Base-by-base conservation (phyloP, 2,329 filamentous ascomycete species). In the Beauveria rudraprayagi region DNA sequence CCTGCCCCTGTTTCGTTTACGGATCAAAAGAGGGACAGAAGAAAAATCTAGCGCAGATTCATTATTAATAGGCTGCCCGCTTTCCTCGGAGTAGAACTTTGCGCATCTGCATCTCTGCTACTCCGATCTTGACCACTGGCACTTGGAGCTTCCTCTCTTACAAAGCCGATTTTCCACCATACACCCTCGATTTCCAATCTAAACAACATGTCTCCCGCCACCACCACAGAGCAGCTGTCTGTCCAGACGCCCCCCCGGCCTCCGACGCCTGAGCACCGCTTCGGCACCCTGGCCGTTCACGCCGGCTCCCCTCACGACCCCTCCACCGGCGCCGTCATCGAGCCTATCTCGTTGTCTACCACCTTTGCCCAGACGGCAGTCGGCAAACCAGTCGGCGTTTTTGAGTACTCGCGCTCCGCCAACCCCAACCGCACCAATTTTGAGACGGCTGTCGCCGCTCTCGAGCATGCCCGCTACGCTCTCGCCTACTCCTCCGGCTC, bases 381-480 rank as follows among this genome's bases (percentile, higher is more conserved):
- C 24, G 94, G 93, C 65, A 85, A 89, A 75, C 94, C 94, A 1
- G 80, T 97, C 34, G 94, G 94, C 70, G 78, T 80, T 65, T 97
- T 92, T 77, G 94, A 99, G 77, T 99, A 99, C 81, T 92, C 89
- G 59, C 86, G 94, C 64, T 95, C 90, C 70, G 86, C 90, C 65
- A 99, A 99, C 76, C 94, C 94, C 59, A 99, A 99, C 79, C 86
- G 94, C 62, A 85, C 90, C 73, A 95, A 97, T 79, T 97, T 99
- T 71, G 93, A 99, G 80, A 81, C 83, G 63, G 92, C 92, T 63
- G 85, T 99, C 62, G 94, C 94, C 41, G 90, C 92, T 6, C 86
- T 99, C 60, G 94, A 99, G 79, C 87, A 95, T 70, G 94, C 92
- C 65, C 89, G 90, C 73, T 89, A 96, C 73, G 94, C 94, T 51